phyloP scores from a whole-genome alignment of 2,329 filamentous ascomycete species.

The Pseudogymnoascus sp. region DNA sequence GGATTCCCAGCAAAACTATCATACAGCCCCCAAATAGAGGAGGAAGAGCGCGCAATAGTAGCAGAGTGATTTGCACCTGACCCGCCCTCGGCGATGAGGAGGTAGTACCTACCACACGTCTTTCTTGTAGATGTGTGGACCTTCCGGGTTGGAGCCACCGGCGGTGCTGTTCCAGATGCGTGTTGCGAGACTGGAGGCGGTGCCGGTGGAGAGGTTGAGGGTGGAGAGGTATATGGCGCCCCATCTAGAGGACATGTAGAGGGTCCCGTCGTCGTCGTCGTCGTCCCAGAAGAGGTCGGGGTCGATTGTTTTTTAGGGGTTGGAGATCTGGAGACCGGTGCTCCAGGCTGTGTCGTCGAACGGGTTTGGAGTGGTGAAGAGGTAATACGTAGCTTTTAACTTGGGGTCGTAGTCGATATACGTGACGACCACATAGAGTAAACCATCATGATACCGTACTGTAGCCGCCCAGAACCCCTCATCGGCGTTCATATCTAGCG shows the following conservation, averaged over 20 bases:
- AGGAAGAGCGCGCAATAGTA: constrained; percentile 39
- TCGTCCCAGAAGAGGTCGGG: too few relatives aligned
- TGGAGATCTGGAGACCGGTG: too few relatives aligned
- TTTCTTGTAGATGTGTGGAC: constrained; percentile 46
- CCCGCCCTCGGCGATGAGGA: constrained; percentile 48
- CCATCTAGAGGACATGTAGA: constrained; percentile 33
- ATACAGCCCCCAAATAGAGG: constrained; percentile 33
- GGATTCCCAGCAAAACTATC: constrained; percentile 37
- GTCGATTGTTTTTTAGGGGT: too few relatives aligned
- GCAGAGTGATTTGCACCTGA: constrained; percentile 43
- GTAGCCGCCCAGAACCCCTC: constrained; percentile 37
- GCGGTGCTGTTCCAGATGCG: constrained; percentile 44
- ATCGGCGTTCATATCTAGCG: constrained; percentile 26
- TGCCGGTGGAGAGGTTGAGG: constrained; percentile 27
- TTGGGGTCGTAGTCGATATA: constrained; percentile 31
- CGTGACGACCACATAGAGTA: constrained; percentile 28
- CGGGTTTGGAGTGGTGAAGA: constrained; percentile 33
- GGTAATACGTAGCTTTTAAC: constrained; percentile 31
- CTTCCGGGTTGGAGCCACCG: constrained; percentile 39
- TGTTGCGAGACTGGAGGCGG: constrained; percentile 24
- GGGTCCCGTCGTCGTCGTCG: constrained; percentile 23
- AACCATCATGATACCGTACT: constrained; percentile 33
- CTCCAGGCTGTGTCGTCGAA: too few relatives aligned
- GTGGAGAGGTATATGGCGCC: constrained; percentile 36
- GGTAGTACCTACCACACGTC: constrained; percentile 46